A percentile compares a stretch with the other conserved stretches of the same genome.
These are phyloP conservation scores for Debaryomyces sp. DNA, from an alignment of 1,139 yeast genomes.

Conservation along the genomic window DNA sequence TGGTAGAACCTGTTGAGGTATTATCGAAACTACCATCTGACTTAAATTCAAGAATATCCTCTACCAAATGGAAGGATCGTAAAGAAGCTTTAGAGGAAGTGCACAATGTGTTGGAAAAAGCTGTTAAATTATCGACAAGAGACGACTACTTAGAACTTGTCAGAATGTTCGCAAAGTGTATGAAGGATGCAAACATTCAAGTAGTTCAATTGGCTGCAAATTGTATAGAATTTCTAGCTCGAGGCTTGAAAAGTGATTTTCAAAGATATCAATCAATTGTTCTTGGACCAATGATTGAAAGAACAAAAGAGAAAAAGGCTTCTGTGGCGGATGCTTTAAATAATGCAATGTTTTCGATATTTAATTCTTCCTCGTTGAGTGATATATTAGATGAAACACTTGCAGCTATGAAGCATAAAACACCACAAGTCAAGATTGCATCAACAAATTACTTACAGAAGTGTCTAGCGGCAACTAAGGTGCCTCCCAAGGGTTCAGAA, in stretches of 20 bases:
- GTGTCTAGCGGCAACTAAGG: conserved; percentile 56
- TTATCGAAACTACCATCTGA: conserved; percentile 66
- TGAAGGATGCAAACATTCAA: conserved; percentile 89
- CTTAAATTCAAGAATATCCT: conserved; percentile 55
- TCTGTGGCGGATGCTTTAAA: conserved; percentile 72
- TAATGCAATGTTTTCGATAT: conserved; percentile 67
- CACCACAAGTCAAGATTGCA: conserved; percentile 82
- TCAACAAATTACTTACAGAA: conserved; percentile 65
- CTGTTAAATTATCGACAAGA: conserved; percentile 34
- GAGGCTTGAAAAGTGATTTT: conserved; percentile 63
- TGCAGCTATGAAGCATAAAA: conserved; percentile 68
- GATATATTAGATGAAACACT: conserved; percentile 67
- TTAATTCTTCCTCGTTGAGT: conserved; percentile 48
- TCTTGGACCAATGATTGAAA: conserved; percentile 68
- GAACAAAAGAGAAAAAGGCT: conserved; percentile 87
- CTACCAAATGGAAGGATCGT: conserved; percentile 89
- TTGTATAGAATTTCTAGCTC: conserved; percentile 62
- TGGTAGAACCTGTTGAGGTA: conserved; percentile 56
- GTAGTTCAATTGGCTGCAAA: conserved; percentile 83
- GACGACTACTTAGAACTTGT: conserved; percentile 67
- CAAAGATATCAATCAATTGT: conserved; percentile 56
- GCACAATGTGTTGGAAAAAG: conserved; percentile 52
- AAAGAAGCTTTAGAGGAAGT: conserved; percentile 82
- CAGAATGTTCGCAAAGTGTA: conserved; percentile 64
- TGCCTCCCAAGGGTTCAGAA: conserved; percentile 55